Percentiles rank a stretch among this genome's conserved stretches.
Conservation (phyloP, 1,284 basidiomycete genomes). For the Athelia sp. region DNA sequence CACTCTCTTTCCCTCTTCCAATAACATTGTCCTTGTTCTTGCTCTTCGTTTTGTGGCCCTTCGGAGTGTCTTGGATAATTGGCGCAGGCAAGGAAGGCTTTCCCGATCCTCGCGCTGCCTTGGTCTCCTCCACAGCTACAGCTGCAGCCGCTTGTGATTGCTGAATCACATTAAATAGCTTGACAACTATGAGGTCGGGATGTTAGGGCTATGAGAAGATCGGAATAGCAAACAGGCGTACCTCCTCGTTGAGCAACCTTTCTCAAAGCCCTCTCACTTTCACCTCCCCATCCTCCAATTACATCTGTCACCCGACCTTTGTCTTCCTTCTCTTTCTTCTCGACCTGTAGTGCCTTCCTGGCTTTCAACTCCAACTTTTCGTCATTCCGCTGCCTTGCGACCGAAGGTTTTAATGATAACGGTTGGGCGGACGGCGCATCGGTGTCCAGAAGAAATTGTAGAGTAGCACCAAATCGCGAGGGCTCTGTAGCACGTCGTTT, state of each 20-base stretch:
- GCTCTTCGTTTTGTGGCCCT: constrained; percentile 38
- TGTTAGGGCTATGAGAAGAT: constrained; percentile 2
- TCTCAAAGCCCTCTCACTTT: constrained; percentile 67
- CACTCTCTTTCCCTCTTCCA: constrained; percentile 53
- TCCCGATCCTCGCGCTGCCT: constrained; percentile 60
- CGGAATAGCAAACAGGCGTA: too few relatives aligned
- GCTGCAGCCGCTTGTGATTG: constrained; percentile 61
- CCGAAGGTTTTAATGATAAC: constrained; percentile 71
- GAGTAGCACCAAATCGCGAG: constrained; percentile 66
- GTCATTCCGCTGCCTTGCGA: constrained; percentile 61
- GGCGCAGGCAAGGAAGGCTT: constrained; percentile 70
- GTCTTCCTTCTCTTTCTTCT: constrained; percentile 75
- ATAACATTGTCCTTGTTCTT: constrained; percentile 51
- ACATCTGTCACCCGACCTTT: constrained; percentile 66
- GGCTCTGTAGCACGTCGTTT: constrained; percentile 74
- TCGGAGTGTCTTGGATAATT: constrained; percentile 38
- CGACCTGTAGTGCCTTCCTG: constrained; percentile 60
- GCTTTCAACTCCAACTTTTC: constrained; percentile 69
- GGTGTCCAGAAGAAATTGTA: constrained; percentile 66
- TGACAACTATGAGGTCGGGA: constrained; percentile 73
- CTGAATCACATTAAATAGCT: constrained; percentile 78
- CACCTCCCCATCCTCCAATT: constrained; percentile 80
- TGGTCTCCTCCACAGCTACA: constrained; percentile 49
- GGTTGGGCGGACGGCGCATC: constrained; percentile 61
- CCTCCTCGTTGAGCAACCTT: constrained; percentile 83